Conservation (phyloP, 2,329 filamentous ascomycete genomes). For the Colletotrichum gigasporum region DNA sequence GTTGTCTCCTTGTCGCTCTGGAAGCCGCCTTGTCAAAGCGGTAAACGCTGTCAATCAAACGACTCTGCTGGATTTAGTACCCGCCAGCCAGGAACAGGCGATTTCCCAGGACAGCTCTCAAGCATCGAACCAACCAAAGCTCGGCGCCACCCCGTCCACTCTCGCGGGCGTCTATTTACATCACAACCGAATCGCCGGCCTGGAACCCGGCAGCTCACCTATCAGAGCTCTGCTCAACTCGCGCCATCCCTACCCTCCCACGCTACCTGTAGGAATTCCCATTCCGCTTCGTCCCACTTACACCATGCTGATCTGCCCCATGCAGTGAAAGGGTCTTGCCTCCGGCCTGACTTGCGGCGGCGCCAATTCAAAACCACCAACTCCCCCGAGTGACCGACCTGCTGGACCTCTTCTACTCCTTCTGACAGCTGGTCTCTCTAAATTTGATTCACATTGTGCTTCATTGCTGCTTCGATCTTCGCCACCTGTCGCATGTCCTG, state of each 20-base stretch:
- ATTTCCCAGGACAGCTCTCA: conserved; percentile 7
- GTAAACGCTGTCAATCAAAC: not conserved
- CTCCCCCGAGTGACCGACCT: conserved; percentile 50
- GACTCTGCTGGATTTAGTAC: not conserved
- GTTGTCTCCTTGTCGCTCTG: not conserved
- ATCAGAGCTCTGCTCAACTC: conserved; percentile 48
- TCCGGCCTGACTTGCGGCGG: conserved; percentile 35
- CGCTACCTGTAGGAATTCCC: conserved; percentile 43
- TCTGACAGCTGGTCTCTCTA: conserved; percentile 67
- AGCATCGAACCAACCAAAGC: conserved; percentile 35
- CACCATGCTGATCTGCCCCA: conserved; percentile 47
- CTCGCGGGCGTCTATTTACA: conserved; percentile 56
- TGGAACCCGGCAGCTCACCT: conserved; percentile 52
- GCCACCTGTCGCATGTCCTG: conserved; percentile 38
- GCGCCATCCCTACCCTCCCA: conserved; percentile 35
- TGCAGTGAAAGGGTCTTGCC: conserved; percentile 41
- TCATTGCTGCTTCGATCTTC: conserved; percentile 44
- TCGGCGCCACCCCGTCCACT: conserved; percentile 45
- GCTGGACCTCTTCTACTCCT: conserved; percentile 48
- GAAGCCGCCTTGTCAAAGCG: not conserved
- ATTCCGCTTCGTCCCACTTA: conserved; percentile 42
- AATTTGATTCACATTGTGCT: conserved; percentile 48
- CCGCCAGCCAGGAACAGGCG: conserved; percentile 16
- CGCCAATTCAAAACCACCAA: conserved; percentile 63
- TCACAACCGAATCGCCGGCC: conserved; percentile 47